Evolutionary conservation across 1,139 yeast species (phyloP).

Genomic region (Debaryomycetaceae sp.): DNA sequence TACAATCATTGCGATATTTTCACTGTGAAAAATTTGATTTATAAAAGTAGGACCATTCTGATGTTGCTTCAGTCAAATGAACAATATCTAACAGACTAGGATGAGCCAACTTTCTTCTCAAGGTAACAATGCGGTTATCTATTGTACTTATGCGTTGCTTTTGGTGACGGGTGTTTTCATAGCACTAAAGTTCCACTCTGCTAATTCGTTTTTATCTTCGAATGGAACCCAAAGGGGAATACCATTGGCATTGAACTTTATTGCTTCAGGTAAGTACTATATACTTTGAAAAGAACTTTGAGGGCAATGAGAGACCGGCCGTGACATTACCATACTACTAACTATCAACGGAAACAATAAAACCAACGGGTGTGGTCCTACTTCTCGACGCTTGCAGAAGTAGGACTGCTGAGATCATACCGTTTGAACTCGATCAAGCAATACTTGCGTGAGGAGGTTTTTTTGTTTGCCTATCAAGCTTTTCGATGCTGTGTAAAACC

Average conservation of each 20-base stretch:
- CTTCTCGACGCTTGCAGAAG: constrained; percentile 12
- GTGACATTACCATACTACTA: background rate
- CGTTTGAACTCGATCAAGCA: constrained; percentile 85
- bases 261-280: constrained; percentile 76
- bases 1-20: background rate
- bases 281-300: background rate
- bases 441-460: constrained; percentile 82
- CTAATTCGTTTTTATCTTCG: constrained; percentile 60
- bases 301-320: background rate
- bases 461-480: constrained; percentile 4
- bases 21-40: too few species aligned
- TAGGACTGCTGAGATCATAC: constrained; percentile 63
- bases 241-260: constrained; percentile 81
- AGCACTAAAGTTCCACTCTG: constrained; percentile 50
- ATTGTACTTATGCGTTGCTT: constrained; percentile 66
- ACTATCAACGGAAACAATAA: constrained; percentile 6
- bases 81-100: background rate
- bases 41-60: too few species aligned
- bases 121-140: constrained; percentile 69
- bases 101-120: constrained; percentile 35
- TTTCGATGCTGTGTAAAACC: background rate
- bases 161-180: constrained; percentile 56
- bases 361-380: constrained; percentile 50
- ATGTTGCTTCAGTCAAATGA: too few species aligned
- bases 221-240: constrained; percentile 77